These are phyloP conservation scores for Cordyceps cateniannulata DNA, from an alignment of 2,329 filamentous ascomycete genomes.

Conservation along the genomic window DNA sequence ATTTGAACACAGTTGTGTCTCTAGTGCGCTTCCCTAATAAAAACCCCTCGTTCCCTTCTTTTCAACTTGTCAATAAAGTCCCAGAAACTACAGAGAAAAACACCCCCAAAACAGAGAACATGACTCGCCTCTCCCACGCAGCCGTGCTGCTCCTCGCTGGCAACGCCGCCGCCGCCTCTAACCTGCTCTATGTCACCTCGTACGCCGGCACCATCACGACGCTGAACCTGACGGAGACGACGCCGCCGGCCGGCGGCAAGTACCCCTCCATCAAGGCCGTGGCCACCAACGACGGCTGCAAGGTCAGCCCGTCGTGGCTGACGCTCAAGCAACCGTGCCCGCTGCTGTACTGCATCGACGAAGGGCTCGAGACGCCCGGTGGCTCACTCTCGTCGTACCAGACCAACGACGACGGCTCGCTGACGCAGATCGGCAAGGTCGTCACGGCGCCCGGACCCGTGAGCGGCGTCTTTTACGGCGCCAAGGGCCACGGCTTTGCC, in stretches of 20 bases:
- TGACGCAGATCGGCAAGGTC: constrained; percentile 31
- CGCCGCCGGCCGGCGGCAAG: constrained; percentile 17
- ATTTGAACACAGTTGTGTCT: too few species aligned
- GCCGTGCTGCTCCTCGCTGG: constrained; percentile 10
- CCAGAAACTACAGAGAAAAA: too few species aligned
- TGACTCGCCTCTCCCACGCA: constrained; percentile 9
- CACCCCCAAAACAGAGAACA: neutral
- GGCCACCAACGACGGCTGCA: constrained; percentile 41
- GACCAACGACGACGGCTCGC: constrained; percentile 30
- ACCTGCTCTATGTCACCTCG: constrained; percentile 41
- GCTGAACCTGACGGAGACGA: constrained; percentile 32
- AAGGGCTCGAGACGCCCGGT: constrained; percentile 41
- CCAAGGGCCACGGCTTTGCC: constrained; percentile 28
- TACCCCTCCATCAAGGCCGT: constrained; percentile 32
- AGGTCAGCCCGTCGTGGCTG: constrained; percentile 53
- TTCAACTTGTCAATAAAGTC: too few species aligned
- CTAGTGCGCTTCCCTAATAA: too few species aligned
- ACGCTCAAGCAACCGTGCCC: constrained; percentile 43
- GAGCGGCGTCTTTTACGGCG: constrained; percentile 37
- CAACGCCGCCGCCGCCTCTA: constrained; percentile 25
- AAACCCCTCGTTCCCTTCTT: too few species aligned
- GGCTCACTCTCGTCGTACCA: constrained; percentile 41
- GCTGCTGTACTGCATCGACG: constrained; percentile 54
- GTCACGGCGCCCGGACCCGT: constrained; percentile 36
- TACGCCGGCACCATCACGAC: constrained; percentile 43